Evolutionary conservation across 768 basidiomycete species (phyloP).

Genomic region (Hemileccinum impolitum): DNA sequence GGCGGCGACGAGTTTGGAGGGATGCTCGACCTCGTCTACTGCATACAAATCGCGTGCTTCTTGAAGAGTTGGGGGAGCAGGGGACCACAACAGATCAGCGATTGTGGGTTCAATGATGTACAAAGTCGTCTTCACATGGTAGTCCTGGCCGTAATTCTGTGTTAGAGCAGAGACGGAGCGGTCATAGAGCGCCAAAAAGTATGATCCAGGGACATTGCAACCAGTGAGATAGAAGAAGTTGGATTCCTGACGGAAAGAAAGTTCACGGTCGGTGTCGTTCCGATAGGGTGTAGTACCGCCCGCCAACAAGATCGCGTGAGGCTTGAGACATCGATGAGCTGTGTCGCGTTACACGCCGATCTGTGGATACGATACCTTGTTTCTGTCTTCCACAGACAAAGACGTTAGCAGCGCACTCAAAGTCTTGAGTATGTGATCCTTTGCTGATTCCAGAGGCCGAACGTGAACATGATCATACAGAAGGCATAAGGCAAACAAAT

Average conservation of each 20-base stretch:
- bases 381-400: slow-evolving; percentile 46
- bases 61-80: slow-evolving; percentile 69
- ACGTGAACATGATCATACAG: neutral
- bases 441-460: slow-evolving; percentile 34
- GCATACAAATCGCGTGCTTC: slow-evolving; percentile 54
- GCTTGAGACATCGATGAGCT: slow-evolving; percentile 34
- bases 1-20: slow-evolving; percentile 41
- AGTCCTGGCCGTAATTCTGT: slow-evolving; percentile 36
- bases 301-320: slow-evolving; percentile 66
- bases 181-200: slow-evolving; percentile 58
- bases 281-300: slow-evolving; percentile 63
- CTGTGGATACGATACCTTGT: slow-evolving; percentile 41
- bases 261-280: slow-evolving; percentile 84
- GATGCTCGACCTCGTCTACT: slow-evolving; percentile 56
- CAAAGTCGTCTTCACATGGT: slow-evolving; percentile 50
- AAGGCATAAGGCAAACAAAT: neutral
- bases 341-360: neutral
- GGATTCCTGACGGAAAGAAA: slow-evolving; percentile 70
- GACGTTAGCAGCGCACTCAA: slow-evolving; percentile 49
- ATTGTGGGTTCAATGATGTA: slow-evolving; percentile 77
- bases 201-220: slow-evolving; percentile 69
- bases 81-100: slow-evolving; percentile 84
- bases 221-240: slow-evolving; percentile 90
- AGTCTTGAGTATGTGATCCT: slow-evolving; percentile 50
- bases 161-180: slow-evolving; percentile 23